phyloP scores from a whole-genome alignment of 148 eudicot species.

The Rhododendron ferrugineum region DNA sequence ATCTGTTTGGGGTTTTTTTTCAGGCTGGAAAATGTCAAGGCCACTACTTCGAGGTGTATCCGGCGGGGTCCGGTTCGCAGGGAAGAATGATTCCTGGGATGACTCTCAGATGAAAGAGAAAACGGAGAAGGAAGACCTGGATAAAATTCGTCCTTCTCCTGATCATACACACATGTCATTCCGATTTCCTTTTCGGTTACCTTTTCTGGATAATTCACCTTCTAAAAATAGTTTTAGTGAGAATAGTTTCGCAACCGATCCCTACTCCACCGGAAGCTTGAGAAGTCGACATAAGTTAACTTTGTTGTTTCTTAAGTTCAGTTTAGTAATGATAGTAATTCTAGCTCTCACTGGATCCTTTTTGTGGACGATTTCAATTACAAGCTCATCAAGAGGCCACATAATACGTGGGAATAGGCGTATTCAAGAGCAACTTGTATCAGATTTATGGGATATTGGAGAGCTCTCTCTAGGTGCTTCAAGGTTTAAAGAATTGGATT shows the following conservation, averaged over 20 bases:
- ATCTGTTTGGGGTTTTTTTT: conserved; percentile 15
- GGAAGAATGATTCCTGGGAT: conserved; percentile 53
- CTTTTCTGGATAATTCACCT: conserved; percentile 40
- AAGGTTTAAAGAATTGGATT: conserved; percentile 65
- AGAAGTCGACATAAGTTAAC: conserved; percentile 59
- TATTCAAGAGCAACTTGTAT: conserved; percentile 83
- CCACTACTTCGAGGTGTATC: conserved; percentile 82
- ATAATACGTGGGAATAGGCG: conserved; percentile 66
- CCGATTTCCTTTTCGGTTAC: conserved; percentile 40
- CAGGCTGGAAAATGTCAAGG: conserved; percentile 65
- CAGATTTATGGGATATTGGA: conserved; percentile 74
- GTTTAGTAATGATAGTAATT: conserved; percentile 58
- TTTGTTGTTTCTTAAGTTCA: conserved; percentile 49
- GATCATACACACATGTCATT: conserved; percentile 40
- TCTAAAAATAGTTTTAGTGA: conserved; percentile 45
- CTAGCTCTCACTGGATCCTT: conserved; percentile 71
- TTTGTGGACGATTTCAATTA: conserved; percentile 88
- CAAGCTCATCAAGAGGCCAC: conserved; percentile 66
- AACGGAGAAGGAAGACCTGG: conserved; percentile 62
- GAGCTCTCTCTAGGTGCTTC: conserved; percentile 71
- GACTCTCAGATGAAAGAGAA: conserved; percentile 85
- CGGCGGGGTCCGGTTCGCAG: conserved; percentile 58
- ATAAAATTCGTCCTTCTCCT: conserved; percentile 36
- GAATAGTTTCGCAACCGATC: conserved; percentile 57
- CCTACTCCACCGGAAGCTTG: conserved; percentile 34